Evolutionary conservation across 2,329 filamentous ascomycete genomes (phyloP), one percentile per base, ranked within the genome.

Genomic region (Trichoderma breve): DNA sequence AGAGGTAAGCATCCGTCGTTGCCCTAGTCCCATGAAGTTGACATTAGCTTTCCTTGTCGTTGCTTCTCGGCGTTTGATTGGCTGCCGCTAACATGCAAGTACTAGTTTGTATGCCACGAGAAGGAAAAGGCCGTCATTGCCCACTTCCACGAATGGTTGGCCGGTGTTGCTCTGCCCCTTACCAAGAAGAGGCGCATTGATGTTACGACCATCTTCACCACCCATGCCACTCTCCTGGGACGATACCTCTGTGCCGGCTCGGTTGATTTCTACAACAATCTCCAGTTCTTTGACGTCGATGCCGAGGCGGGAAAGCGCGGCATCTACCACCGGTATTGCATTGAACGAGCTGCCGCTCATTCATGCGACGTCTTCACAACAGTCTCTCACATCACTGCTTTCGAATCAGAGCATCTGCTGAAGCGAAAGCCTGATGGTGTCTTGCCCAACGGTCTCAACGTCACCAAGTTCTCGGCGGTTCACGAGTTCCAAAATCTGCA

Each of bases 401-500:
- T 97, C 82, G 96, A 99, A 84, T 97, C 94, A 78, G 96, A 99
- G 85, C 95, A 99, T 83, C 84, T 99, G 76, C 88, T 99, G 75
- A 98, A 98, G 88, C 92, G 96, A 75, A 98, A 98, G 84, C 96
- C 96, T 1, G 96, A 99, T 77, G 96, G 96, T 55, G 96, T 99
- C 7, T 83, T 98, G 76, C 96, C 96, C 76, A 99, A 99, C 78
- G 96, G 96, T 75, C 87, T 99, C 78, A 99, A 99, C 78, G 96
- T 99, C 73, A 98, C 81, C 74, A 98, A 98, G 82, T 98, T 98
- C 85, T 95, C 95, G 9, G 96, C 96, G 7, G 95, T 98, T 78
- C 96, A 99, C 86, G 96, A 99, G 83, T 98, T 98, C 85, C 96
- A 99, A 82, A 99, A 99, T 80, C 84, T 99, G 79, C 96, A 98